A percentile compares a stretch with the other conserved stretches of the same genome.
These are phyloP conservation scores for Paragyromitra xinjiangensis DNA, from an alignment of 495 filamentous ascomycete genomes.

Conservation along the genomic window DNA sequence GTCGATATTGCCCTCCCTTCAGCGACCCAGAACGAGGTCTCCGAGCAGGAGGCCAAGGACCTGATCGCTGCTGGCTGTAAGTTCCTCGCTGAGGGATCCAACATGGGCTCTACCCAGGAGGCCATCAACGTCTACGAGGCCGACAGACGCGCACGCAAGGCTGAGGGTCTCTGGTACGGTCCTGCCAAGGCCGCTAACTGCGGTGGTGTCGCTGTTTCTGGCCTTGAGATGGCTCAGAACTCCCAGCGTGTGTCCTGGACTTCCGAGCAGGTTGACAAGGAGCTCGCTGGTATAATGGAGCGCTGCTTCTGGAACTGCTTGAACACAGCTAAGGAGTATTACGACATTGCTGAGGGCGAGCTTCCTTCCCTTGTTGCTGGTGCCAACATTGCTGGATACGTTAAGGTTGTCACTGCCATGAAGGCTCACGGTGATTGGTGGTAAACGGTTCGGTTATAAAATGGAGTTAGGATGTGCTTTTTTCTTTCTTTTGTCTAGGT, in stretches of 20 bases:
- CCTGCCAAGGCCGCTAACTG: constrained; percentile 97
- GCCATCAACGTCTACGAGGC: constrained; percentile 95
- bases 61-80: constrained; percentile 78
- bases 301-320: constrained; percentile 91
- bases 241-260: constrained; percentile 85
- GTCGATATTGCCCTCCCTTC: constrained; percentile 91
- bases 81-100: constrained; percentile 96
- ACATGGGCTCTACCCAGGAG: constrained; percentile 98
- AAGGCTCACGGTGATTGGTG: constrained; percentile 98
- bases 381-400: constrained; percentile 96
- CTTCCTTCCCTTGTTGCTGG: constrained; percentile 90
- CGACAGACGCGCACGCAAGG: constrained; percentile 70
- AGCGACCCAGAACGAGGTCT: constrained; percentile 98
- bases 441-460: constrained; percentile 57
- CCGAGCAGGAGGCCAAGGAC: constrained; percentile 82
- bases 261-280: constrained; percentile 85
- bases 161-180: constrained; percentile 88
- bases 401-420: constrained; percentile 95
- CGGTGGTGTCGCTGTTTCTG: constrained; percentile 95
- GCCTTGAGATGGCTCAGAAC: constrained; percentile 99
- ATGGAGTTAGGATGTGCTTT: constrained; percentile 38
- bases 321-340: constrained; percentile 86
- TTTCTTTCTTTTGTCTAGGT: constrained; percentile 24
- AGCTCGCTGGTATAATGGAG: constrained; percentile 94
- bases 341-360: constrained; percentile 77